Evolutionary conservation across 2,329 filamentous ascomycete species (phyloP).

Genomic region (Fusarium torreyae): DNA sequence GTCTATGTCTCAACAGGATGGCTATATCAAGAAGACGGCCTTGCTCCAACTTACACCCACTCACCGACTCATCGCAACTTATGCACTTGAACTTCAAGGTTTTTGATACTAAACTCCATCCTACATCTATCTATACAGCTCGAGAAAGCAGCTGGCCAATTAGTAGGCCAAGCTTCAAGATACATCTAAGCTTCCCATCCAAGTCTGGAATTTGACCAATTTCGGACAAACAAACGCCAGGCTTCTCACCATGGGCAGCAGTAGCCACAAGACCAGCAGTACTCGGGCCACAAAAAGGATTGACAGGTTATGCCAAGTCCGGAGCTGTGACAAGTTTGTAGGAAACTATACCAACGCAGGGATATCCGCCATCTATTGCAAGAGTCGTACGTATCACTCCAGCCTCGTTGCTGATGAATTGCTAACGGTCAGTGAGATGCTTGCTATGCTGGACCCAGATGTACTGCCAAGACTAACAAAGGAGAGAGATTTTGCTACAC

Average conservation of each 20-base stretch:
- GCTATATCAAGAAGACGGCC: background rate
- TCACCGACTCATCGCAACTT: background rate
- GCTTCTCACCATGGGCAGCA: background rate
- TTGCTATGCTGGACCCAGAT: background rate
- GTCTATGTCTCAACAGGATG: background rate
- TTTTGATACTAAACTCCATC: too few species aligned
- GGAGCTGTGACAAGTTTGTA: background rate
- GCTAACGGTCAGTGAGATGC: slow-evolving; percentile 1
- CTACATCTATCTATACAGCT: background rate
- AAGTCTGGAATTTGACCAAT: background rate
- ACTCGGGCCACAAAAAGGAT: background rate
- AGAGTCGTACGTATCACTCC: background rate
- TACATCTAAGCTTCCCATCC: background rate
- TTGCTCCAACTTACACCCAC: background rate
- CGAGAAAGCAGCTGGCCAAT: background rate
- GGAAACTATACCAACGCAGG: background rate
- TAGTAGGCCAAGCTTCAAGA: background rate
- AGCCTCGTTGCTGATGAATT: fast-evolving
- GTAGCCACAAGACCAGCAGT: background rate
- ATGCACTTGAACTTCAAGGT: too few species aligned
- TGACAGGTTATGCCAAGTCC: background rate
- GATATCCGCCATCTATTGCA: background rate
- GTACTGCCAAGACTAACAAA: background rate
- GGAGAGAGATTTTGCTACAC: background rate
- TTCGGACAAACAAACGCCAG: background rate